These are phyloP conservation scores for Cutaneotrichosporon sp. DNA, from an alignment of 1,284 basidiomycete species.

Conservation along the genomic window DNA sequence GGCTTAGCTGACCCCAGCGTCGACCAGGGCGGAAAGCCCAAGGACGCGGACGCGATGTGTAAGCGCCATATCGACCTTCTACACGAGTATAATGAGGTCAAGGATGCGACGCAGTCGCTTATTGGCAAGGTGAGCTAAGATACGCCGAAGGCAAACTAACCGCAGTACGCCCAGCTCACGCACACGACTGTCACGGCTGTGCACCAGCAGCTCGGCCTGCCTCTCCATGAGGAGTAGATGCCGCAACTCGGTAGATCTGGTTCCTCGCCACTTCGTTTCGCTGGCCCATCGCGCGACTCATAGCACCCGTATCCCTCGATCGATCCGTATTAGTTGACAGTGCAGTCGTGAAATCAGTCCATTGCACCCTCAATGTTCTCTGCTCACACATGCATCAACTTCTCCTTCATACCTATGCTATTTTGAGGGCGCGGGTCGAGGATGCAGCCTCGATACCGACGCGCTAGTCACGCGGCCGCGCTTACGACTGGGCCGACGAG, in stretches of 20 bases:
- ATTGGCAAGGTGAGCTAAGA: conserved; percentile 41
- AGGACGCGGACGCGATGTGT: conserved; percentile 40
- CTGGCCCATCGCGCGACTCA: too few species aligned
- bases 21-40: conserved; percentile 23
- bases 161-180: conserved; percentile 45
- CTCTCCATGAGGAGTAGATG: conserved; percentile 34
- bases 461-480: not conserved
- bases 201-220: conserved; percentile 44
- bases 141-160: conserved; percentile 15
- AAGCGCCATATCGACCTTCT: conserved; percentile 46
- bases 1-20: not conserved
- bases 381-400: not conserved
- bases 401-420: conserved; percentile 6
- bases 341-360: too few species aligned
- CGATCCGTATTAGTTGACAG: too few species aligned
- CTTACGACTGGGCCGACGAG: conserved; percentile 67
- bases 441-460: not conserved
- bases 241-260: not conserved
- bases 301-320: too few species aligned
- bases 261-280: not conserved
- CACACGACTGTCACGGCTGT: conserved; percentile 42
- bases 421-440: conserved; percentile 7
- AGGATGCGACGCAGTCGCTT: conserved; percentile 49
- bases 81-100: conserved; percentile 53
- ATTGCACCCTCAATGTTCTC: not conserved